phyloP scores from a whole-genome alignment of 2,329 filamentous ascomycete species.

The Aspergillus aculeatinus region DNA sequence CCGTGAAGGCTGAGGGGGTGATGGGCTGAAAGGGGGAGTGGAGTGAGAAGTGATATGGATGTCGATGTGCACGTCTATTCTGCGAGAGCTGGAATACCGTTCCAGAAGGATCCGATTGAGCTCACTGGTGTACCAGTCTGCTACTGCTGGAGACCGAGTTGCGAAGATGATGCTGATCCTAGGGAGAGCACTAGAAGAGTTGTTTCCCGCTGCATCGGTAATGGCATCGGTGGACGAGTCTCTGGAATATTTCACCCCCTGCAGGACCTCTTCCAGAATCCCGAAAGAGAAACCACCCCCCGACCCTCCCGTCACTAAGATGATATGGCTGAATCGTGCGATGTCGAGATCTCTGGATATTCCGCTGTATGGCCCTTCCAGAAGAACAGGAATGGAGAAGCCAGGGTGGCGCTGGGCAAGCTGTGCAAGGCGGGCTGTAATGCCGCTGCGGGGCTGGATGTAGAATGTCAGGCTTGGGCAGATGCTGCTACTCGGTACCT shows the following conservation, averaged over 20 bases:
- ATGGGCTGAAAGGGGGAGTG: too few species aligned
- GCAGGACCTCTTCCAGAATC: conserved; percentile 45
- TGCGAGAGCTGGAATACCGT: too few species aligned
- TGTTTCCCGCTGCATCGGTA: not conserved
- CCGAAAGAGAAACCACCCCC: conserved; percentile 56
- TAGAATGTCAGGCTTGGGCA: conserved; percentile 53
- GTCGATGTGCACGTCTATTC: too few species aligned
- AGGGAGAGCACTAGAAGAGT: not conserved
- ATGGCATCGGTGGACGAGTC: not conserved
- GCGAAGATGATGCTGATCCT: not conserved
- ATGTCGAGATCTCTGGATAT: conserved; percentile 37
- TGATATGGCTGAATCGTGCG: conserved; percentile 41
- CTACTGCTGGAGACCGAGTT: not conserved
- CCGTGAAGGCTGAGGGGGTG: too few species aligned
- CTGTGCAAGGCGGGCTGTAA: conserved; percentile 50
- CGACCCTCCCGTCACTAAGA: conserved; percentile 58
- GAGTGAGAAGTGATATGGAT: not conserved
- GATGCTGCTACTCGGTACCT: not conserved
- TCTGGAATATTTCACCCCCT: not conserved
- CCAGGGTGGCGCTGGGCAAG: conserved; percentile 41
- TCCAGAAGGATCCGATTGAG: not conserved
- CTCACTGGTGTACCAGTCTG: not conserved
- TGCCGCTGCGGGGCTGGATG: conserved; percentile 50
- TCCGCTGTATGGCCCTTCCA: conserved; percentile 62
- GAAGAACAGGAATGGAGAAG: conserved; percentile 44